phyloP scores from a whole-genome alignment of 2,329 filamentous ascomycete genomes.

The Penicillium fuscoglaucum region DNA sequence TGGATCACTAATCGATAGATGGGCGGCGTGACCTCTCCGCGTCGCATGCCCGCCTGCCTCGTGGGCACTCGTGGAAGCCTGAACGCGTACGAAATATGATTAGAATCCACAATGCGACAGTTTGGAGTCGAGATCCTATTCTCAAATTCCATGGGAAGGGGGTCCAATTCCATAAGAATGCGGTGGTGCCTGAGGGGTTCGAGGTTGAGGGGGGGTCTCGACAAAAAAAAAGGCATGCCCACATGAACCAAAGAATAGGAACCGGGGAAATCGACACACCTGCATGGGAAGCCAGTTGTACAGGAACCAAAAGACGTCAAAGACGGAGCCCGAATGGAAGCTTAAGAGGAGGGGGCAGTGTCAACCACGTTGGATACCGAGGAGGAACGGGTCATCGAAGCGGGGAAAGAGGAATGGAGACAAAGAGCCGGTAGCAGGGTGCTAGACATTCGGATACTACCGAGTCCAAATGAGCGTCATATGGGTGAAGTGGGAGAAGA shows the following conservation, averaged over 20 bases:
- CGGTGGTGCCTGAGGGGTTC: slow-evolving; percentile 1
- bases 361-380: slow-evolving; percentile 26
- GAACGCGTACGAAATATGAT: slow-evolving; percentile 10
- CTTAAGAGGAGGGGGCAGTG: slow-evolving; percentile 21
- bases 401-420: slow-evolving; percentile 31
- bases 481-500: slow-evolving; percentile 11
- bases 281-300: slow-evolving; percentile 40
- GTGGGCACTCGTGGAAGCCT: slow-evolving; percentile 46
- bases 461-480: slow-evolving; percentile 18
- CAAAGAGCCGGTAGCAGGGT: slow-evolving; percentile 15
- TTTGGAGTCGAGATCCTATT: neutral
- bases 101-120: slow-evolving; percentile 3
- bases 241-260: slow-evolving; percentile 1
- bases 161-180: neutral
- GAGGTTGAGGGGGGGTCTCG: neutral
- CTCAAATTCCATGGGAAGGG: neutral
- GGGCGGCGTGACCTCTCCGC: slow-evolving; percentile 59
- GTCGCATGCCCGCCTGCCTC: slow-evolving; percentile 51
- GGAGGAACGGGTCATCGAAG: slow-evolving; percentile 44
- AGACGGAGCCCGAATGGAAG: slow-evolving; percentile 28
- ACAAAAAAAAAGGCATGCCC: slow-evolving; percentile 5
- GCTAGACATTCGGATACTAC: slow-evolving; percentile 18
- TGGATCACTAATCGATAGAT: slow-evolving; percentile 77
- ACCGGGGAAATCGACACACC: slow-evolving; percentile 31
- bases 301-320: slow-evolving; percentile 27